Conservation (phyloP, 805 yeast species). For the Lipomyces yamadae region DNA sequence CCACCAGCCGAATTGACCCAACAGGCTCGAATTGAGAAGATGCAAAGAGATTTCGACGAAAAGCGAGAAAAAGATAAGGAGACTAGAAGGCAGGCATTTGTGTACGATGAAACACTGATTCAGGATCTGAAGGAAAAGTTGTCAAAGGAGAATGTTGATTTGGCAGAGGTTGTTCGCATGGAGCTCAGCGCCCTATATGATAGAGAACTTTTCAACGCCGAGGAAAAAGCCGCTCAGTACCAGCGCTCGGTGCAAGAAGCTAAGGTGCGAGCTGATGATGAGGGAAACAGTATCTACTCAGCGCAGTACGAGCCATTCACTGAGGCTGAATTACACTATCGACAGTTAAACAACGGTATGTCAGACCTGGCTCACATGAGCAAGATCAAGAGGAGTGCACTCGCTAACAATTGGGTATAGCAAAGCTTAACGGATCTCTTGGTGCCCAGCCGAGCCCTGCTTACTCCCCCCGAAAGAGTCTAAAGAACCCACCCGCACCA, state of each 20-base stretch:
- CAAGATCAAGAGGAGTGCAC: neutral
- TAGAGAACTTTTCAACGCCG: conserved; percentile 6
- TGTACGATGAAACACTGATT: neutral
- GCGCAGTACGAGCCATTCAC: conserved; percentile 22
- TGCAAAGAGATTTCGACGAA: neutral
- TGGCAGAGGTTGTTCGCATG: neutral
- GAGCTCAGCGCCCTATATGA: neutral
- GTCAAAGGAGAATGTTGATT: conserved; percentile 9
- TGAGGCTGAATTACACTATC: conserved; percentile 20
- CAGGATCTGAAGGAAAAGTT: neutral
- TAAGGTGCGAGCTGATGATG: neutral
- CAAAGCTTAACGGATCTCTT: conserved; percentile 13
- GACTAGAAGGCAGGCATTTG: neutral
- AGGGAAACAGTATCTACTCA: conserved; percentile 4
- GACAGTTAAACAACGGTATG: conserved; percentile 36
- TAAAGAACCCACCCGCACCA: conserved; percentile 16
- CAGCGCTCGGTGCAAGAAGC: neutral
- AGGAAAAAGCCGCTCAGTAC: neutral
- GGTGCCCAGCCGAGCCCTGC: conserved; percentile 19
- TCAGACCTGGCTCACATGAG: neutral
- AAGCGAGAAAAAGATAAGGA: neutral
- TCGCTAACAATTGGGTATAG: neutral
- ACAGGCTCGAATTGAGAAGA: neutral
- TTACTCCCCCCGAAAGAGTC: conserved; percentile 21
- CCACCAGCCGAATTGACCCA: neutral